These are phyloP conservation scores for Lycium barbarum DNA, from an alignment of 257 asterid genomes.

Conservation along the genomic window DNA sequence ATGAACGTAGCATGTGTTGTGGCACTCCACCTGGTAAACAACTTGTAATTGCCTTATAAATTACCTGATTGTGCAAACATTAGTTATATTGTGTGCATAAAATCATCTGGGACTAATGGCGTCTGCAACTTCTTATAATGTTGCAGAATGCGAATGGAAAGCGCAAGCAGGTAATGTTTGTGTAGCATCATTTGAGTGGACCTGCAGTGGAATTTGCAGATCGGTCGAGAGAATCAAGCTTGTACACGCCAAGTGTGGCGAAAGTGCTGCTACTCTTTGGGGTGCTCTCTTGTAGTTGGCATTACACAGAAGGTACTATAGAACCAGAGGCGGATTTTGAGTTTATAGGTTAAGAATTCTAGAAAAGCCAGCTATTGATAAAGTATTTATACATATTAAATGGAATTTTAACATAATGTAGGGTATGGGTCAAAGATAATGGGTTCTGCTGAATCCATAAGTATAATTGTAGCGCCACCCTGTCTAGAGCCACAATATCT, in stretches of 20 bases:
- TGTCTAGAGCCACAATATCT: background rate
- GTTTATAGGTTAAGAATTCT: background rate
- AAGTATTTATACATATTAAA: background rate
- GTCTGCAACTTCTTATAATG: background rate
- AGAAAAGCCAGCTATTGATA: background rate
- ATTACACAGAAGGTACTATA: background rate
- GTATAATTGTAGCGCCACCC: background rate
- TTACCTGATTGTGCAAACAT: too few species aligned
- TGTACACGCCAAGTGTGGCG: conserved; percentile 59
- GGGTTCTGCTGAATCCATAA: background rate
- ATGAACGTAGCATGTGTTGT: conserved; percentile 64
- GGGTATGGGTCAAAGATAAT: background rate
- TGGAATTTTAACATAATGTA: background rate
- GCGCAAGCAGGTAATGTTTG: conserved; percentile 60
- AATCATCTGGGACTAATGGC: background rate
- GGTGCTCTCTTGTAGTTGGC: conserved; percentile 44
- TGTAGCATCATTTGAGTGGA: conserved; percentile 64
- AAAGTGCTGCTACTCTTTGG: conserved; percentile 58
- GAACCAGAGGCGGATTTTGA: background rate
- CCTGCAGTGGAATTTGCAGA: conserved; percentile 69
- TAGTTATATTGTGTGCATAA: background rate
- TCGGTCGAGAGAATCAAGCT: conserved; percentile 61
- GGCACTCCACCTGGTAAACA: conserved; percentile 58
- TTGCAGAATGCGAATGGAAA: conserved; percentile 57
- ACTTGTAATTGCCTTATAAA: background rate